Conservation (phyloP, 176 grass and related monocot genomes). For the Cymbopogon citratus region DNA sequence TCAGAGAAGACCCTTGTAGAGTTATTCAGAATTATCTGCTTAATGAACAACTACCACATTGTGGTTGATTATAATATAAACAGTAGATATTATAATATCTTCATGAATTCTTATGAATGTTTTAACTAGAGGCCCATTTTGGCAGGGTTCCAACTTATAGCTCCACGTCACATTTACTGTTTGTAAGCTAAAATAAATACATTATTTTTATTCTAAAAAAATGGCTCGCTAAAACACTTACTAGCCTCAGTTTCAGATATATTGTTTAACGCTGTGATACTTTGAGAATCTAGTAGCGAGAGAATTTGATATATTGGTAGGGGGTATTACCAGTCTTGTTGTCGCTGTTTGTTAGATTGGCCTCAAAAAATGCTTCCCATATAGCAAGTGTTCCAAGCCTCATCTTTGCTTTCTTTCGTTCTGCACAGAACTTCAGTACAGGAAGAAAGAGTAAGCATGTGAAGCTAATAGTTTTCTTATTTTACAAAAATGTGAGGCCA, state of each 20-base stretch:
- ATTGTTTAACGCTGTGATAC: background rate
- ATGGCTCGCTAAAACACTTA: background rate
- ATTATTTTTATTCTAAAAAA: background rate
- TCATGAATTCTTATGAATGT: background rate
- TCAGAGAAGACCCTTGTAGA: background rate
- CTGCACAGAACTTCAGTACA: slow-evolving; percentile 59
- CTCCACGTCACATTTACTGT: background rate
- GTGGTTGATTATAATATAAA: background rate
- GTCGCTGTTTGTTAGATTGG: slow-evolving; percentile 38
- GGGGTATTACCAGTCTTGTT: slow-evolving; percentile 45
- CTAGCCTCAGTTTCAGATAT: background rate
- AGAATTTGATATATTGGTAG: slow-evolving; percentile 13
- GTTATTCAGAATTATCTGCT: background rate
- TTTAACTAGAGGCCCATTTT: background rate
- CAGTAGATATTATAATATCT: background rate
- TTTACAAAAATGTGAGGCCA: no score
- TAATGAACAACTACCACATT: background rate
- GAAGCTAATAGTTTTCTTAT: background rate
- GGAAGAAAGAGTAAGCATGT: slow-evolving; percentile 14
- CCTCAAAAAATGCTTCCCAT: slow-evolving; percentile 87
- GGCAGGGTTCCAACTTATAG: background rate
- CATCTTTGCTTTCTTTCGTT: slow-evolving; percentile 56
- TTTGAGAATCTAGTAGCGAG: slow-evolving; percentile 12
- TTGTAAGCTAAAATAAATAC: background rate
- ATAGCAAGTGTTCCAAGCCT: slow-evolving; percentile 60